Evolutionary conservation across 2,329 filamentous ascomycete genomes (phyloP), one percentile per base, ranked within the genome.

Genomic region (Dactylellina parvicollis): DNA sequence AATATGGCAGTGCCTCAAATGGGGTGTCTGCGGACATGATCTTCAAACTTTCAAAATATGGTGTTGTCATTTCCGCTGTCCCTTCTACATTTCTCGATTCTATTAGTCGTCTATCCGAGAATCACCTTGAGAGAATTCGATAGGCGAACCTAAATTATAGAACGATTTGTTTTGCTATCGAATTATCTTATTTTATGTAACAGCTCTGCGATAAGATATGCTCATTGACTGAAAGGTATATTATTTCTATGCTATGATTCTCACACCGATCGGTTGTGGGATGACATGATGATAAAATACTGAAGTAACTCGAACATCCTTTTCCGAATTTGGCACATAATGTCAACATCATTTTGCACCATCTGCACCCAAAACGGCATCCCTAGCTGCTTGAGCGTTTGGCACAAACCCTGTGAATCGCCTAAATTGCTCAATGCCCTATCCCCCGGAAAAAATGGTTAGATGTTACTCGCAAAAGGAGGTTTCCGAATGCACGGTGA

Each of bases 341-440:
- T 14, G 26, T 9, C 30, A 36, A 46, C 47, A 61, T 62, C 46
- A 55, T 64, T 56, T 59, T n/a, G 42, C 36, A 30, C 57, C 60
- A 10, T 46, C 16, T 20, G 24, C 47, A 18, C 73, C 67, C 28
- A 75, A 34, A 62, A 75, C 67, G 34, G 73, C 73, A 22, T 47
- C 50, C 36, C 73, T 72, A 18, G 73, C 67, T 54, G 42, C 47
- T 20, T 64, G 50, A 30, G 40, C 28, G 32, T 56, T 42, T 7
- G 73, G 73, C 18, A 55, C 49, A 34, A 75, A 42, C 56, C 73
- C 73, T 55, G 65, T 72, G 62, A 71, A 75, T 16, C 54, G 54
- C 55, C 73, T 61, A 44, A 75, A 75, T 69, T 75, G 73, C 24
- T 71, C 56, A 22, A 75, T 62, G 7, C 73, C 73, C 73, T 75